Evolutionary conservation across 495 filamentous ascomycete genomes (phyloP).

Genomic region (Podospora australis): DNA sequence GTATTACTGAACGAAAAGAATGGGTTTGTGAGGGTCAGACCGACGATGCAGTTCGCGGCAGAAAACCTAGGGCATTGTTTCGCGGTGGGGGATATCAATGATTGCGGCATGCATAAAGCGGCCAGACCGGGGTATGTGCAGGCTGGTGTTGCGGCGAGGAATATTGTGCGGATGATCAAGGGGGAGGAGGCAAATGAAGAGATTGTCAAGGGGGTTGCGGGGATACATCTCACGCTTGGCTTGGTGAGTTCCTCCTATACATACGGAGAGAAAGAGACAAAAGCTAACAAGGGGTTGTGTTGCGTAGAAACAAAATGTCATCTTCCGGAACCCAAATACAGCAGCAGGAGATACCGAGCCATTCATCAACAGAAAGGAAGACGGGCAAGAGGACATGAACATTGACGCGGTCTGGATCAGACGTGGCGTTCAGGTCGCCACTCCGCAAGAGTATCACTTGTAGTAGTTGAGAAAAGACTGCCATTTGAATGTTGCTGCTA

Average conservation of each 20-base stretch:
- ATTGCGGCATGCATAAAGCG: conserved; percentile 49
- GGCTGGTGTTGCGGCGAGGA: conserved; percentile 48
- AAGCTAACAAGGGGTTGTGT: background rate
- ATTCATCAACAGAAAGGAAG: conserved; percentile 33
- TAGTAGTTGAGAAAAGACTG: no score
- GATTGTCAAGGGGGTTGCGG: conserved; percentile 31
- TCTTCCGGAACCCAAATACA: conserved; percentile 44
- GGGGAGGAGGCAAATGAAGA: conserved; percentile 21
- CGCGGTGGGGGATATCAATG: conserved; percentile 55
- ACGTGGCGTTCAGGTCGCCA: conserved; percentile 30
- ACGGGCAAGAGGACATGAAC: conserved; percentile 45
- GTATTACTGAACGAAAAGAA: conserved; percentile 37
- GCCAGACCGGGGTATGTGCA: conserved; percentile 47
- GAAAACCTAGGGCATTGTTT: conserved; percentile 33
- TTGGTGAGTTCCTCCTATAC: conserved; percentile 32
- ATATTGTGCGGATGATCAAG: conserved; percentile 45
- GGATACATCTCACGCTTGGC: conserved; percentile 47
- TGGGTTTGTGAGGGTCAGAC: conserved; percentile 44
- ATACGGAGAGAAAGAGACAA: background rate
- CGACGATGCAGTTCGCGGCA: conserved; percentile 46
- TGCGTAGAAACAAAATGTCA: conserved; percentile 39
- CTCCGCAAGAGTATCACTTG: conserved; percentile 34
- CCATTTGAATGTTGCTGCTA: no score
- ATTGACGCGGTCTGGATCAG: conserved; percentile 43
- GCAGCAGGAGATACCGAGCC: conserved; percentile 42